A percentile compares a stretch with the other conserved stretches of the same genome.
phyloP scores from a whole-genome alignment of 2,329 filamentous ascomycete species.

The Ophiocordyceps camponoti-leonardi region DNA sequence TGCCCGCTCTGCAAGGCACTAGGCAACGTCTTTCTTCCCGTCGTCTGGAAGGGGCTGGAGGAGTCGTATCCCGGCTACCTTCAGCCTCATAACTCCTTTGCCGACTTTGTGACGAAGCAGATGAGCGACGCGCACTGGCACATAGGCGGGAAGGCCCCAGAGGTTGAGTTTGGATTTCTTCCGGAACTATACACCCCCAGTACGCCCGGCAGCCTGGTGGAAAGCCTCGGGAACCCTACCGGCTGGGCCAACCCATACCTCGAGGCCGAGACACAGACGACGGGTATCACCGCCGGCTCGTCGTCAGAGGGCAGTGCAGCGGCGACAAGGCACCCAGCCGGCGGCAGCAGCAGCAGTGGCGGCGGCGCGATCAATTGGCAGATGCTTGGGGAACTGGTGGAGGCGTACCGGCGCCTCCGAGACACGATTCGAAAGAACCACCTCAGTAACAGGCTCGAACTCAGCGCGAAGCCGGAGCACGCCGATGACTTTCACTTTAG shows the following conservation, averaged over 20 bases:
- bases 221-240: slow-evolving; percentile 19
- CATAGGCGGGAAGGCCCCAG: slow-evolving; percentile 21
- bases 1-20: slow-evolving; percentile 94
- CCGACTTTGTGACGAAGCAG: slow-evolving; percentile 48
- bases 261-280: slow-evolving; percentile 12
- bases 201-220: slow-evolving; percentile 19
- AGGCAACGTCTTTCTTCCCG: slow-evolving; percentile 85
- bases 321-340: slow-evolving; percentile 7
- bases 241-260: slow-evolving; percentile 23
- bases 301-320: slow-evolving; percentile 16
- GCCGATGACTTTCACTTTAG: slow-evolving; percentile 30
- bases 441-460: slow-evolving; percentile 23
- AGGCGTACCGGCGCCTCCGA: slow-evolving; percentile 41
- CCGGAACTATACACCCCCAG: slow-evolving; percentile 17
- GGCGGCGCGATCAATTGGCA: slow-evolving; percentile 3
- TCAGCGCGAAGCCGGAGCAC: slow-evolving; percentile 11
- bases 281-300: slow-evolving; percentile 24
- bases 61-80: slow-evolving; percentile 66
- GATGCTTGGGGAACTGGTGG: slow-evolving; percentile 35
- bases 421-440: slow-evolving; percentile 40
- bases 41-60: slow-evolving; percentile 87
- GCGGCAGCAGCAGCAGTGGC: not conserved
- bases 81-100: slow-evolving; percentile 40
- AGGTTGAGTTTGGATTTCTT: no score
- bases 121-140: slow-evolving; percentile 28